A percentile compares a stretch with the other conserved stretches of the same genome.
These are phyloP conservation scores for Rhodosporidiobolus sp. DNA, from an alignment of 768 basidiomycete species.

Conservation along the genomic window DNA sequence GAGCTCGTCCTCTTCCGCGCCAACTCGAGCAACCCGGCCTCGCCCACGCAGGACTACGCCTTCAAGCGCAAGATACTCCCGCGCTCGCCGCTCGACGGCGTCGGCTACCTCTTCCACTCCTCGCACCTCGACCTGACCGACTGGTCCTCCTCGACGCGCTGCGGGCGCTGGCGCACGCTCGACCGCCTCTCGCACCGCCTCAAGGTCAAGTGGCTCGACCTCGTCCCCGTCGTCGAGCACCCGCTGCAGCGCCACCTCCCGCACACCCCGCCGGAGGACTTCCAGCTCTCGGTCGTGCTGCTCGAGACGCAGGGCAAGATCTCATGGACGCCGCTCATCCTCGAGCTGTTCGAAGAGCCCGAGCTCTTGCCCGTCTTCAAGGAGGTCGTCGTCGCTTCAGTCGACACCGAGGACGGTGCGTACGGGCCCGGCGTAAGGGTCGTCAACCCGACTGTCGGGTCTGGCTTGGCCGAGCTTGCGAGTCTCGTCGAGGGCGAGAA, in stretches of 20 bases:
- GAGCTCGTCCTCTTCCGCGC: slow-evolving; percentile 35
- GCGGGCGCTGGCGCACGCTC: slow-evolving; percentile 24
- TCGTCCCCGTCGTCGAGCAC: slow-evolving; percentile 32
- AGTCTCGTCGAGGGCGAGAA: slow-evolving; percentile 6
- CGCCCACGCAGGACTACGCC: background rate
- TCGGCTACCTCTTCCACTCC: slow-evolving; percentile 35
- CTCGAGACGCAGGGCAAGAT: slow-evolving; percentile 26
- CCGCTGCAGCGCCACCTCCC: slow-evolving; percentile 34
- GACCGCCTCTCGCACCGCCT: slow-evolving; percentile 13
- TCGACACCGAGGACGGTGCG: slow-evolving; percentile 20
- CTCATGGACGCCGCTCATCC: slow-evolving; percentile 18
- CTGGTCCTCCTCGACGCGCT: slow-evolving; percentile 13
- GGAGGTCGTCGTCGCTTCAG: slow-evolving; percentile 23
- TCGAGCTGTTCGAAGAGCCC: slow-evolving; percentile 15
- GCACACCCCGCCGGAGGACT: background rate
- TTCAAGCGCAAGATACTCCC: slow-evolving; percentile 22
- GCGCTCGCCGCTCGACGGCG: slow-evolving; percentile 26
- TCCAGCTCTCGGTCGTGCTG: slow-evolving; percentile 27
- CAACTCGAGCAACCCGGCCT: slow-evolving; percentile 31
- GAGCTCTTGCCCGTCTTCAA: slow-evolving; percentile 21
- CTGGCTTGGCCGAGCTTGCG: slow-evolving; percentile 14
- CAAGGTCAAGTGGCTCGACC: slow-evolving; percentile 35
- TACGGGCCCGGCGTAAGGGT: slow-evolving; percentile 9
- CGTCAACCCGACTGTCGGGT: slow-evolving; percentile 14
- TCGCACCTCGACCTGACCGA: slow-evolving; percentile 20